A percentile compares a stretch with the other conserved stretches of the same genome.
Evolutionary conservation across 176 grass and related monocot species (phyloP).

Genomic region (Zoysia japonica): DNA sequence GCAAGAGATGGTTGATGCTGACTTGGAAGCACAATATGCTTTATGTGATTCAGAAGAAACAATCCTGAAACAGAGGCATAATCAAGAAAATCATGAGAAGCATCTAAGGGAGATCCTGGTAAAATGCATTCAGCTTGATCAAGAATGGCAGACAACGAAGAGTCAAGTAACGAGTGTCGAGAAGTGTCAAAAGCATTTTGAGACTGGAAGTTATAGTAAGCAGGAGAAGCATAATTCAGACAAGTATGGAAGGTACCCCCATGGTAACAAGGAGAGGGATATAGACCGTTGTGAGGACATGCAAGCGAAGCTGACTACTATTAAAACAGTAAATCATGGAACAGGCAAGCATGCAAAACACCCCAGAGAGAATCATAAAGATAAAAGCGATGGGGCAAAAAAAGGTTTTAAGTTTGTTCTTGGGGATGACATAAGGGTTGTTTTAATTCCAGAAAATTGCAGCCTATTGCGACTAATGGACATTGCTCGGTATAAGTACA

Average conservation of each 20-base stretch:
- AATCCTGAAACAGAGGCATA: neutral
- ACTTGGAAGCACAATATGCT: neutral
- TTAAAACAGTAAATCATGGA: neutral
- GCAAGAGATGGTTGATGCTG: neutral
- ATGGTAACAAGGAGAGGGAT: conserved; percentile 24
- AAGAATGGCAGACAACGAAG: neutral
- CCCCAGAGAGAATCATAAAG: conserved; percentile 27
- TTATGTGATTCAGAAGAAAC: conserved; percentile 20
- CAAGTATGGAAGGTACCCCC: conserved; percentile 23
- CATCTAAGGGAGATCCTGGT: conserved; percentile 31
- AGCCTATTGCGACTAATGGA: conserved; percentile 55
- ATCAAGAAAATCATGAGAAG: conserved; percentile 7
- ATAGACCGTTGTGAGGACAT: neutral
- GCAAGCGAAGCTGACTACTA: conserved; percentile 15
- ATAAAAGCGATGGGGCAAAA: conserved; percentile 31
- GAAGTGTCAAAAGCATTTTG: conserved; percentile 36
- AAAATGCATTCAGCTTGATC: conserved; percentile 32
- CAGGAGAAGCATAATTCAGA: conserved; percentile 21
- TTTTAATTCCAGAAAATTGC: conserved; percentile 60
- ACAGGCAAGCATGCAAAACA: conserved; percentile 41
- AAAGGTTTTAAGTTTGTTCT: conserved; percentile 61
- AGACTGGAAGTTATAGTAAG: conserved; percentile 17
- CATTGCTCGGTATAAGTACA: conserved; percentile 67
- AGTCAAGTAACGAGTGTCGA: conserved; percentile 17
- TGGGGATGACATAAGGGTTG: conserved; percentile 76